These are phyloP conservation scores for Tolypocladium endophyticum DNA, from an alignment of 2,329 filamentous ascomycete species.

Conservation along the genomic window DNA sequence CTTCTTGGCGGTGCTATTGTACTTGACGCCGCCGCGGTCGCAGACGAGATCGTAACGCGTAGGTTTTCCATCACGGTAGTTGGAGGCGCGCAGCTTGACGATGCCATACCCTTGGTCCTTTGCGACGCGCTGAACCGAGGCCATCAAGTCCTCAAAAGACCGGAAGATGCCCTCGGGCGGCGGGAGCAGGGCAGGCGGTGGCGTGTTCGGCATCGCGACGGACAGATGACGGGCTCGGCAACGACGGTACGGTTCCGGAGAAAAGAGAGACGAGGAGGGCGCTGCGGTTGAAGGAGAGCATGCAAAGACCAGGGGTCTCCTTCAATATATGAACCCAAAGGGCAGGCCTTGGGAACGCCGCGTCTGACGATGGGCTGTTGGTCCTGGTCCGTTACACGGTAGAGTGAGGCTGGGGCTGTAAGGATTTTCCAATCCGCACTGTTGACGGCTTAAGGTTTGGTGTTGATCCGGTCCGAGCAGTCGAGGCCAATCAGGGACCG, in stretches of 20 bases:
- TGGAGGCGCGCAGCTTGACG: constrained; percentile 51
- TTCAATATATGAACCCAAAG: constrained; percentile 2
- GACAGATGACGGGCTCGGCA: constrained; percentile 17
- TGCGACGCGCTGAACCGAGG: constrained; percentile 46
- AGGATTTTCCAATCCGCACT: constrained; percentile 32
- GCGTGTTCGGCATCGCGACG: constrained; percentile 35
- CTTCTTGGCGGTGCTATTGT: constrained; percentile 55
- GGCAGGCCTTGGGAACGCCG: constrained; percentile 1
- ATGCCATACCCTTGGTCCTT: constrained; percentile 54
- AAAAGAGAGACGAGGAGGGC: constrained; percentile 4
- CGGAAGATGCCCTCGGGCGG: constrained; percentile 51
- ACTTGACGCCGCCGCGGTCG: constrained; percentile 53
- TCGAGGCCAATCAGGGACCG: constrained; percentile 16
- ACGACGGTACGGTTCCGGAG: constrained; percentile 15
- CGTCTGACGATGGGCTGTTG: constrained; percentile 4
- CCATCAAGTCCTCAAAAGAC: constrained; percentile 48
- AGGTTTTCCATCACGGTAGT: constrained; percentile 52
- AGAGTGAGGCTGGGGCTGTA: constrained; percentile 25
- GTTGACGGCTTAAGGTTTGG: constrained; percentile 27
- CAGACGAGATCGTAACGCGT: constrained; percentile 54
- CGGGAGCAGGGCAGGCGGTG: constrained; percentile 37
- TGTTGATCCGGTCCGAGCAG: constrained; percentile 25
- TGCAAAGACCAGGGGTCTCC: not conserved
- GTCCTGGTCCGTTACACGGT: constrained; percentile 5
- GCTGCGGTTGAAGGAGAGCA: not conserved